These are phyloP conservation scores for Trichosporon sp. DNA, from an alignment of 1,284 basidiomycete genomes.

Conservation along the genomic window DNA sequence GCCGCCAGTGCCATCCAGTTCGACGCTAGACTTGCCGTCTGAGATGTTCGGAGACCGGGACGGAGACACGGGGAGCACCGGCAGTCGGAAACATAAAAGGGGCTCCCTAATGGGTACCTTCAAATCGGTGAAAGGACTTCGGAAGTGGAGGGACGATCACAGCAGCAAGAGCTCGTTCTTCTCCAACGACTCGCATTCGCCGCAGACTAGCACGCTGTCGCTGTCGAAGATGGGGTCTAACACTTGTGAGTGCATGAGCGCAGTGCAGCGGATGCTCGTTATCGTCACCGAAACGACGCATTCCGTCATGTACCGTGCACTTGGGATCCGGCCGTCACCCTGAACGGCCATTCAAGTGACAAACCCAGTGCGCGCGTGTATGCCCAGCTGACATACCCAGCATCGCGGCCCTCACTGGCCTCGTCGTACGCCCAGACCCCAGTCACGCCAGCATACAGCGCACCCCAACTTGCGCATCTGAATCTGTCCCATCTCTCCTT, in stretches of 20 bases:
- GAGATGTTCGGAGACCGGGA: conserved; percentile 17
- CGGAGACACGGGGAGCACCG: conserved; percentile 5
- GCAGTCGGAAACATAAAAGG: conserved; percentile 18
- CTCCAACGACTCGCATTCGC: conserved; percentile 8
- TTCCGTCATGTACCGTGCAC: neutral
- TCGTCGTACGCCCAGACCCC: conserved; percentile 10
- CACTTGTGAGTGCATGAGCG: conserved; percentile 19
- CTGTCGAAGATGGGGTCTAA: conserved; percentile 17
- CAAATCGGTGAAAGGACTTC: conserved; percentile 23
- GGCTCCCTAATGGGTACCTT: conserved; percentile 29
- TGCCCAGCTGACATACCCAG: conserved; percentile 3
- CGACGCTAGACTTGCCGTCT: conserved; percentile 24
- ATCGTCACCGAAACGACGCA: neutral
- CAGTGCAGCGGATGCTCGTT: neutral
- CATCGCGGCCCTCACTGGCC: conserved; percentile 10
- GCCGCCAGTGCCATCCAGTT: conserved; percentile 21
- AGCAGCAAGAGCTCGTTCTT: conserved; percentile 9
- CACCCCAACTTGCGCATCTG: conserved; percentile 9
- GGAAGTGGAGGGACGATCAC: conserved; percentile 19
- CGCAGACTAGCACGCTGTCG: neutral
- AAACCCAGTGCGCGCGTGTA: neutral
- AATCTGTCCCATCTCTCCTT: neutral
- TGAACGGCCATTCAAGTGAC: neutral
- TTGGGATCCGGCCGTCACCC: neutral
- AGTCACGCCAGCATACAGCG: conserved; percentile 3